Conservation (phyloP, 208 protist species). For the Angomonas desouzai region DNA sequence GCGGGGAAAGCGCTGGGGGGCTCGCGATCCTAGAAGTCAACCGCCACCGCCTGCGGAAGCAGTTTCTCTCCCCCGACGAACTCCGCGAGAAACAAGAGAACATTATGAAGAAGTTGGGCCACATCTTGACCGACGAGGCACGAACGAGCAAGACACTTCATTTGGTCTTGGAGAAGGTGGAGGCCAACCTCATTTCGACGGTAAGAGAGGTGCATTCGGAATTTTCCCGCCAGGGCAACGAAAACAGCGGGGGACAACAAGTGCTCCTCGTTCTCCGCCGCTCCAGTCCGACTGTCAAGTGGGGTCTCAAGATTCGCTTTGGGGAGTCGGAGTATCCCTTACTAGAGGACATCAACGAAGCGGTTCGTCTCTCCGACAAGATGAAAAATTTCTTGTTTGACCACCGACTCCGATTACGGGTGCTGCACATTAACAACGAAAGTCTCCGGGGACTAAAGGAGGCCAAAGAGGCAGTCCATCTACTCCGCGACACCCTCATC, state of each 20-base stretch:
- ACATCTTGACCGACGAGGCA: constrained; percentile 10
- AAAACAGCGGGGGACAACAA: constrained; percentile 44
- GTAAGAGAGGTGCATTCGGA: constrained; percentile 54
- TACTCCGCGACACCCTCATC: constrained; percentile 5
- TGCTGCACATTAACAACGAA: constrained; percentile 42
- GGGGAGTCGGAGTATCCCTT: constrained; percentile 12
- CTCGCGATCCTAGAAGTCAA: constrained; percentile 46
- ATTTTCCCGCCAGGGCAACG: constrained; percentile 40
- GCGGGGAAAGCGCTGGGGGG: constrained; percentile 7
- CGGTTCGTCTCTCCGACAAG: constrained; percentile 32
- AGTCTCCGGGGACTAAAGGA: neutral
- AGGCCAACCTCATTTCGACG: constrained; percentile 21
- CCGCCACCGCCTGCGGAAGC: constrained; percentile 22
- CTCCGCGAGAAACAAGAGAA: constrained; percentile 3
- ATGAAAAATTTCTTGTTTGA: constrained; percentile 45
- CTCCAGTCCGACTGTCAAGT: constrained; percentile 32
- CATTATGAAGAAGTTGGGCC: constrained; percentile 15
- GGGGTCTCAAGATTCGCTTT: constrained; percentile 41
- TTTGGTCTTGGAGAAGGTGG: constrained; percentile 24
- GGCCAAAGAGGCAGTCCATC: constrained; percentile 5
- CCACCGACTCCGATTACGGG: constrained; percentile 26
- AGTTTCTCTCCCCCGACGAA: constrained; percentile 13
- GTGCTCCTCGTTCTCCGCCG: constrained; percentile 52
- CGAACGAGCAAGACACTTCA: constrained; percentile 13
- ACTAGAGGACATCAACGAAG: constrained; percentile 22